A percentile compares a stretch with the other conserved stretches of the same genome.
Conservation (phyloP, 371 early-diverging fungal species). For the Mucor piriformis region DNA sequence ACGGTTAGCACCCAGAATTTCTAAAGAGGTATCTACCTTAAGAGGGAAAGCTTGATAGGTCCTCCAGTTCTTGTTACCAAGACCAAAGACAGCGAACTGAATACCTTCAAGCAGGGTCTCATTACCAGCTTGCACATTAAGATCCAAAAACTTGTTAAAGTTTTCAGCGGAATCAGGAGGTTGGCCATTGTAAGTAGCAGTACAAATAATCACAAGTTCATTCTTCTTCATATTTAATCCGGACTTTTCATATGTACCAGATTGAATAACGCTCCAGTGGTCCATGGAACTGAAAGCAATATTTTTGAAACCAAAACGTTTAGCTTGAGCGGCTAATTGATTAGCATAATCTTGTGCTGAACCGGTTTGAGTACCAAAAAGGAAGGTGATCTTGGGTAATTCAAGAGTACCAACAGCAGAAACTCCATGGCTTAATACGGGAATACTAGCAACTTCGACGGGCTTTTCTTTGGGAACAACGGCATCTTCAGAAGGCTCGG, state of each 20-base stretch:
- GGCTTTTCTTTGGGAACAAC: background rate
- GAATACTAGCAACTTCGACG: background rate
- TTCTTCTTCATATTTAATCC: slow-evolving; percentile 1
- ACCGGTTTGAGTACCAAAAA: slow-evolving; percentile 62
- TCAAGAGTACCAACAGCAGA: slow-evolving; percentile 5
- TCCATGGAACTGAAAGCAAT: slow-evolving; percentile 42
- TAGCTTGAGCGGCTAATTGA: slow-evolving; percentile 43
- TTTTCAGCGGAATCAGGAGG: slow-evolving; percentile 61
- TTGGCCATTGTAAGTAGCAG: slow-evolving; percentile 60
- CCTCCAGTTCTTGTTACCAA: slow-evolving; percentile 63
- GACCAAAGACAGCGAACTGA: slow-evolving; percentile 57
- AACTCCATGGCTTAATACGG: background rate
- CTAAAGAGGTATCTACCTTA: slow-evolving; percentile 36
- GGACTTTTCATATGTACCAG: slow-evolving; percentile 31
- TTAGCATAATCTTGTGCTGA: slow-evolving; percentile 58
- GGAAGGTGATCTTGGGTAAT: slow-evolving; percentile 49
- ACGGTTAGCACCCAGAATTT: slow-evolving; percentile 54
- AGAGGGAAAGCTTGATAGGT: slow-evolving; percentile 61
- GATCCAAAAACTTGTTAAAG: slow-evolving; percentile 53
- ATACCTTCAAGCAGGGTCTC: slow-evolving; percentile 35
- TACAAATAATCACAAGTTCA: slow-evolving; percentile 51
- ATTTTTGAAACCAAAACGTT: slow-evolving; percentile 49
- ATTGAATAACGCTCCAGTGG: slow-evolving; percentile 44
- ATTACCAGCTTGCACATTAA: slow-evolving; percentile 26
- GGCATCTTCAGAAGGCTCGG: slow-evolving; percentile 24